Evolutionary conservation across 805 yeast species (phyloP).

Genomic region (Metschnikowia chrysomelidarum): DNA sequence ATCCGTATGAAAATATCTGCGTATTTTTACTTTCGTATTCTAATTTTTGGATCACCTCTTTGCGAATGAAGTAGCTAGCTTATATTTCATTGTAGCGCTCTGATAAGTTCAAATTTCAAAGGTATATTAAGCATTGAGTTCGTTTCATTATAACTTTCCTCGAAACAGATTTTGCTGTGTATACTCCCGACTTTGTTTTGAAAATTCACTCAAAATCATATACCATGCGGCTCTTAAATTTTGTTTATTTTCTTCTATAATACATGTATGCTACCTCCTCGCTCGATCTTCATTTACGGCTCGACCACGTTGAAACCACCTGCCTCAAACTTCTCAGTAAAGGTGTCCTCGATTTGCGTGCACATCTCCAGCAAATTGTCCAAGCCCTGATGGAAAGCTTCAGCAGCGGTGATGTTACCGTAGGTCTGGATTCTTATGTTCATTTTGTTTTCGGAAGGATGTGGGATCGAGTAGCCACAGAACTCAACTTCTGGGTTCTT

Average conservation of each 20-base stretch:
- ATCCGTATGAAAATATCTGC: no score
- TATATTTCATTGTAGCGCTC: no score
- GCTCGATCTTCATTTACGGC: slow-evolving; percentile 31
- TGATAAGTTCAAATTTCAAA: no score
- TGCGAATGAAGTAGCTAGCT: no score
- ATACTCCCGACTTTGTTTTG: no score
- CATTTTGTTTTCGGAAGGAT: slow-evolving; percentile 89
- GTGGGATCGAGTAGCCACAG: slow-evolving; percentile 98
- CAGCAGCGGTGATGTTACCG: slow-evolving; percentile 80
- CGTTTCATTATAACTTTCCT: no score
- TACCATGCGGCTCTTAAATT: no score
- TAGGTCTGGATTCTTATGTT: slow-evolving; percentile 94
- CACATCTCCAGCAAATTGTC: slow-evolving; percentile 83
- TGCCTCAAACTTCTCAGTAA: slow-evolving; percentile 63
- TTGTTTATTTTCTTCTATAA: slow-evolving; percentile 3
- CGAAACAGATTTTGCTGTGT: no score
- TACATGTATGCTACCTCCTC: slow-evolving; percentile 4
- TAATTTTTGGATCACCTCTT: no score
- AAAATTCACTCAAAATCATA: no score
- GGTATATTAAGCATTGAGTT: no score
- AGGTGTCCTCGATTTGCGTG: slow-evolving; percentile 75
- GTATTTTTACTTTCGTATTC: no score
- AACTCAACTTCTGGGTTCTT: slow-evolving; percentile 97
- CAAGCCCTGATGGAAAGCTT: slow-evolving; percentile 89
- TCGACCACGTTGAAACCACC: slow-evolving; percentile 51